Conservation (phyloP, 2,329 filamentous ascomycete genomes). For the Colletotrichum kahawae region DNA sequence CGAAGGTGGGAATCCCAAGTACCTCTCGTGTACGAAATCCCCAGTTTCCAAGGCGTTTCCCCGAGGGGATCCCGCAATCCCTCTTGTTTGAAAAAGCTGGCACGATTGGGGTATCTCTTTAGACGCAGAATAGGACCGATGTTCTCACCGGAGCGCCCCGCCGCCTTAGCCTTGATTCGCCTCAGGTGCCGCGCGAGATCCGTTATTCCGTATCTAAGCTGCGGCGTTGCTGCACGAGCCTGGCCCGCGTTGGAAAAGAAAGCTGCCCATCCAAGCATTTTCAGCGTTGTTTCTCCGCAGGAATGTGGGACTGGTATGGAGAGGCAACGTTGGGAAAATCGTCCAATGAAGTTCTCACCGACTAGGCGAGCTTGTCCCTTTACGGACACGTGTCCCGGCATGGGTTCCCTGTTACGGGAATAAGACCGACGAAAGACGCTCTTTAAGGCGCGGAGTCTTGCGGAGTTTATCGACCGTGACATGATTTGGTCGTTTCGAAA, state of each 20-base stretch:
- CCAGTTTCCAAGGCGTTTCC: background rate
- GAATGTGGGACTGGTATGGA: background rate
- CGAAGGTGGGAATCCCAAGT: background rate
- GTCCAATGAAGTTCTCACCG: slow-evolving; percentile 3
- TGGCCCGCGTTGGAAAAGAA: background rate
- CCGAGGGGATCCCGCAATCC: slow-evolving; percentile 14
- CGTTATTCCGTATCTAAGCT: background rate
- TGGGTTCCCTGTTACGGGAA: background rate
- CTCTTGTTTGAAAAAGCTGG: background rate
- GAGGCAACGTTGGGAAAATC: background rate
- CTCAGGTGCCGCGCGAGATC: slow-evolving; percentile 6
- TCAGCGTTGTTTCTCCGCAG: background rate
- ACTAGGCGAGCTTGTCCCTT: background rate
- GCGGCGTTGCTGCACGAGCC: background rate
- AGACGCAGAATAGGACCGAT: slow-evolving; percentile 3
- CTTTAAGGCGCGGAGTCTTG: slow-evolving; percentile 10
- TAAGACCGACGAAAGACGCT: background rate
- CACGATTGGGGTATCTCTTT: background rate
- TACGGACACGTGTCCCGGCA: background rate
- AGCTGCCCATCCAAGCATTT: background rate
- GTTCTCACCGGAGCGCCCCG: background rate
- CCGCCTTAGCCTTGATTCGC: background rate
- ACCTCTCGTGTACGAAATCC: background rate
- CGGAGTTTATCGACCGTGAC: slow-evolving; percentile 16
- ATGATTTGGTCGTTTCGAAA: slow-evolving; percentile 10